Evolutionary conservation across 1,284 basidiomycete species (phyloP).

Genomic region (Earliella scabrosa): DNA sequence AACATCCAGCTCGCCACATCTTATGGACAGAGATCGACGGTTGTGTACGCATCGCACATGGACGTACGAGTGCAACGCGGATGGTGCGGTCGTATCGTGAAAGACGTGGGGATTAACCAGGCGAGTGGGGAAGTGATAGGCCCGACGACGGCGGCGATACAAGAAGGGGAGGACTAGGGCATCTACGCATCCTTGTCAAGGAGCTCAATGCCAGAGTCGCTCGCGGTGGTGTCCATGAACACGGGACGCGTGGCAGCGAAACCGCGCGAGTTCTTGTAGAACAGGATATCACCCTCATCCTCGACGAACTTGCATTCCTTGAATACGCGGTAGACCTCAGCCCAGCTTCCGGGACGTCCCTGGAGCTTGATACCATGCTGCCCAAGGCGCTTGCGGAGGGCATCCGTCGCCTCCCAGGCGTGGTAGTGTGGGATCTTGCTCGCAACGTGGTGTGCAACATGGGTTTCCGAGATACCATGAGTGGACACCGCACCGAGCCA

Average conservation of each 20-base stretch:
- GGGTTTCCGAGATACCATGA: conserved; percentile 92
- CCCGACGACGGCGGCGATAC: no score
- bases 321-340: conserved; percentile 78
- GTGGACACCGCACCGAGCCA: conserved; percentile 84
- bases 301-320: conserved; percentile 90
- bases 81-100: no score
- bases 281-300: conserved; percentile 88
- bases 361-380: conserved; percentile 62
- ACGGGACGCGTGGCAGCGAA: conserved; percentile 73
- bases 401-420: conserved; percentile 93
- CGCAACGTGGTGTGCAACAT: conserved; percentile 88
- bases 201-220: conserved; percentile 85
- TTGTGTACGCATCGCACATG: no score
- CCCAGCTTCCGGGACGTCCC: conserved; percentile 76
- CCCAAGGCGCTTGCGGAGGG: conserved; percentile 82
- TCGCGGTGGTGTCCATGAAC: conserved; percentile 64
- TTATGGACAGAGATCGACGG: no score
- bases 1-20: no score
- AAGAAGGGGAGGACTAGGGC: no score
- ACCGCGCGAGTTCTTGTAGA: conserved; percentile 90
- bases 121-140: no score
- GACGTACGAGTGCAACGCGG: no score
- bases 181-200: conserved; percentile 49
- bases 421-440: conserved; percentile 96
- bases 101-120: no score